Evolutionary conservation across 805 yeast species (phyloP).

Genomic region (Candida golubevii): DNA sequence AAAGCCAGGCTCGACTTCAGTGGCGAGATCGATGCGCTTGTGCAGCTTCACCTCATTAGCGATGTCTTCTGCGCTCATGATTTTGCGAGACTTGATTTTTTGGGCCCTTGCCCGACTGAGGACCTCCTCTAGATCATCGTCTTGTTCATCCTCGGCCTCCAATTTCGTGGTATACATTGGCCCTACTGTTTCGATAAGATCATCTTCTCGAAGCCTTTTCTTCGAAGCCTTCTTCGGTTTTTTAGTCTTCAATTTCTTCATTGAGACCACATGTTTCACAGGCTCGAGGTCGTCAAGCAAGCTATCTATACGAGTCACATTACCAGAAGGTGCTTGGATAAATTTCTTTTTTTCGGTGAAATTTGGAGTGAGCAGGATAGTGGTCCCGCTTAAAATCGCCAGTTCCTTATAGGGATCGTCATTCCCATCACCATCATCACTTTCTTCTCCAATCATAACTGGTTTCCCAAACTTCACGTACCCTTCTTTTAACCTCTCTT

Average conservation of each 20-base stretch:
- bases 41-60: slow-evolving; percentile 34
- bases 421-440: slow-evolving; percentile 2
- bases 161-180: slow-evolving; percentile 16
- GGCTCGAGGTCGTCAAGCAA: slow-evolving; percentile 12
- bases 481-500: slow-evolving; percentile 21
- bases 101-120: slow-evolving; percentile 28
- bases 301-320: background rate
- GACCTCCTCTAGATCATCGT: slow-evolving; percentile 31
- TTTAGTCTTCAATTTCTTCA: slow-evolving; percentile 42
- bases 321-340: background rate
- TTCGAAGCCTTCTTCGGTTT: slow-evolving; percentile 17
- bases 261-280: slow-evolving; percentile 25
- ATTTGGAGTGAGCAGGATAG: slow-evolving; percentile 4
- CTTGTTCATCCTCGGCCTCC: slow-evolving; percentile 22
- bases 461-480: slow-evolving; percentile 5
- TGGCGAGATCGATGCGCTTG: slow-evolving; percentile 16
- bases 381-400: slow-evolving; percentile 2
- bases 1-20: slow-evolving; percentile 14
- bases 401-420: slow-evolving; percentile 2
- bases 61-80: slow-evolving; percentile 29
- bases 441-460: background rate
- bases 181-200: slow-evolving; percentile 29
- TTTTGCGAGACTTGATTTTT: slow-evolving; percentile 25
- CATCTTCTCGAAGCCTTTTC: slow-evolving; percentile 18
- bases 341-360: background rate